Base-by-base conservation (phyloP, 169 alveolate species). In the Cryptosporidium xiaoi region DNA sequence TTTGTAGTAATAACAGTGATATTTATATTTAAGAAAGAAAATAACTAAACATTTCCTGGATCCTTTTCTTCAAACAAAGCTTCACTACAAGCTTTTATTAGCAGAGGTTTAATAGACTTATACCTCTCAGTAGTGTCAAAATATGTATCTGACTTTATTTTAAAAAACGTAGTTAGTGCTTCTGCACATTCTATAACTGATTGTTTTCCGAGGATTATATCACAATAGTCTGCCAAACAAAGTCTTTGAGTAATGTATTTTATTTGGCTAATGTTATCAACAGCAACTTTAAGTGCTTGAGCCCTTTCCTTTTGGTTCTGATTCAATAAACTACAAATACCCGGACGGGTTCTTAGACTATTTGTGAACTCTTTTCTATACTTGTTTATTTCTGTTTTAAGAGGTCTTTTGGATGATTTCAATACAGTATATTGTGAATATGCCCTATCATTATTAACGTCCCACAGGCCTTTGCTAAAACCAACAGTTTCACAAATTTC, bases 181-280 rank as follows among this genome's bases (percentile, higher is more conserved):
- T 77, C 87, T 15, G 64, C 87, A 62, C 87, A 77, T 60, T 77
- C 87, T 60, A 58, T 34, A 77, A 77, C 64, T 60, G 87, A 29
- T 58, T 62, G 69, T 46, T 77, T 77, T 20, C 55, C 87, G 46
- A 60, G 71, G 2, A 77, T 62, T n/a, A 77, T 46, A 60, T 77
- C 87, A 31, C 87, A 77, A 60, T 62, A 77, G 7, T 77, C 87
- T 10, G 71, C 10, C 31, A 77, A 62, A 40, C 62, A 34, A 34
- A 77, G 44, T 44, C 71, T 77, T 8, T 36, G 34, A 2, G 51
- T 60, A 31, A 77, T 46, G 46, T 77, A 71, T 60, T 60, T 56
- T 29, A 77, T 60, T 27, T 56, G 87, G 33, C 36, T 13, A 77
- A 77, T 60, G 27, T 12, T 77, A 3, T 77, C 87, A 40, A 77